Percentiles rank a stretch among this genome's conserved stretches.
phyloP scores from a whole-genome alignment of 1,284 basidiomycete species.

The Ustilago curta region DNA sequence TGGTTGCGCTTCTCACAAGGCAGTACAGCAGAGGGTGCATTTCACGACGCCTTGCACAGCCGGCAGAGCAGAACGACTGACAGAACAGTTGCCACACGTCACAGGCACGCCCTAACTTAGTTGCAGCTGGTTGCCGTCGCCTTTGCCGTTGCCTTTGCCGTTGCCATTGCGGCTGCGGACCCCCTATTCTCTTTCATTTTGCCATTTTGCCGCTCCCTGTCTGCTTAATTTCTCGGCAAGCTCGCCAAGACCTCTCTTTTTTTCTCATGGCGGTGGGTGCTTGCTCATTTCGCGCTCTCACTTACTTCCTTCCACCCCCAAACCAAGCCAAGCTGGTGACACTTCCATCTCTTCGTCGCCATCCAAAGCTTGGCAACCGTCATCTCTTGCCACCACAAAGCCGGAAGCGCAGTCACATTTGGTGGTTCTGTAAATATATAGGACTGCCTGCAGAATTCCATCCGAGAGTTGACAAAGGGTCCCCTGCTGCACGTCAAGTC shows the following conservation, averaged over 20 bases:
- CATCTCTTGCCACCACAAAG: neutral
- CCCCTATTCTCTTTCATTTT: slow-evolving; percentile 1
- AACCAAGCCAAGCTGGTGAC: slow-evolving; percentile 8
- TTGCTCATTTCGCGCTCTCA: neutral
- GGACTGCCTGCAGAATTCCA: too few relatives aligned
- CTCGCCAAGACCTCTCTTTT: slow-evolving; percentile 12
- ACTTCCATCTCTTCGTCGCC: neutral
- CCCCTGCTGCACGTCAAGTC: neutral
- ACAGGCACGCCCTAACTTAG: too few relatives aligned
- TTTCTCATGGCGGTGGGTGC: neutral
- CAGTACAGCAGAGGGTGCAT: slow-evolving; percentile 10
- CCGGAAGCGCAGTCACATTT: neutral
- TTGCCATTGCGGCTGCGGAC: slow-evolving; percentile 1
- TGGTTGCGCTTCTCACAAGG: neutral
- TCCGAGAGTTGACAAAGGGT: too few relatives aligned
- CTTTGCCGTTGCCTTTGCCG: too few relatives aligned
- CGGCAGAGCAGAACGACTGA: too few relatives aligned
- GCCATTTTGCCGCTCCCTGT: neutral
- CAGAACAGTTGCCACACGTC: neutral
- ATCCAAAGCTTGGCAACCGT: slow-evolving; percentile 2
- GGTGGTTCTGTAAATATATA: neutral
- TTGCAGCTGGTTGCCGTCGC: too few relatives aligned
- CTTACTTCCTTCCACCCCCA: slow-evolving; percentile 1
- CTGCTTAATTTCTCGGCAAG: slow-evolving; percentile 9
- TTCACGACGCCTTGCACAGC: too few relatives aligned